Evolutionary conservation across 2,329 filamentous ascomycete species (phyloP).

Genomic region (Mariannaea sp.): DNA sequence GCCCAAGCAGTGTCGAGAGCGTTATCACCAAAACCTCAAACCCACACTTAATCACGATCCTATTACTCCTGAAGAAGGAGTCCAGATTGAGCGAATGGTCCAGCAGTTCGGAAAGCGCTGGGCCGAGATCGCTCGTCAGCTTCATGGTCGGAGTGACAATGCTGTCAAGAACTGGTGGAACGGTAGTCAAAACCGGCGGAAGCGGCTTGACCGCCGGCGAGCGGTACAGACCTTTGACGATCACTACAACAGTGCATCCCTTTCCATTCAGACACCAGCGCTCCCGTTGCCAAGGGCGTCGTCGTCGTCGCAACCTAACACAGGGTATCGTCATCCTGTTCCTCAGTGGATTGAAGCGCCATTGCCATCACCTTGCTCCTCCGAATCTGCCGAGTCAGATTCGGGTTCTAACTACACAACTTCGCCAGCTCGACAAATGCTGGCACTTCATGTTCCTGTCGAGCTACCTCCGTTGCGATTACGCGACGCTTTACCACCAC

Average conservation of each 20-base stretch:
- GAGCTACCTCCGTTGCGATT: slow-evolving; percentile 47
- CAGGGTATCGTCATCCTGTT: slow-evolving; percentile 30
- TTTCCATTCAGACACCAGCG: slow-evolving; percentile 37
- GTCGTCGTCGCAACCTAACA: slow-evolving; percentile 22
- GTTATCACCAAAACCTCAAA: slow-evolving; percentile 93
- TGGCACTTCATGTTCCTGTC: slow-evolving; percentile 45
- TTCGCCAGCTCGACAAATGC: slow-evolving; percentile 53
- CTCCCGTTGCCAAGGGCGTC: slow-evolving; percentile 23
- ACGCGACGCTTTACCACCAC: not conserved
- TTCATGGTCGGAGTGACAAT: slow-evolving; percentile 89
- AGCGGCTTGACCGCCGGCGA: slow-evolving; percentile 53
- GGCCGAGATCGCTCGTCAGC: slow-evolving; percentile 86
- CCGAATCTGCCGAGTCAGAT: slow-evolving; percentile 67
- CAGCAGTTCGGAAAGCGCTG: slow-evolving; percentile 81
- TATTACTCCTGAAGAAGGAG: slow-evolving; percentile 72
- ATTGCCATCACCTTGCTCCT: slow-evolving; percentile 46
- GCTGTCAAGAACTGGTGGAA: slow-evolving; percentile 99
- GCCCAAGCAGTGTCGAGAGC: slow-evolving; percentile 93
- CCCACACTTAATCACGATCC: slow-evolving; percentile 73
- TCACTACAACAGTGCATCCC: slow-evolving; percentile 36
- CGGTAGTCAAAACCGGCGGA: slow-evolving; percentile 83
- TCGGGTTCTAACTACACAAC: slow-evolving; percentile 65
- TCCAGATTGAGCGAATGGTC: slow-evolving; percentile 78
- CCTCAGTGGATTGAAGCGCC: slow-evolving; percentile 40
- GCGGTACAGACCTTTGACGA: slow-evolving; percentile 31